These are phyloP conservation scores for Salix brachista DNA, from an alignment of 345 rosid species.

Conservation along the genomic window DNA sequence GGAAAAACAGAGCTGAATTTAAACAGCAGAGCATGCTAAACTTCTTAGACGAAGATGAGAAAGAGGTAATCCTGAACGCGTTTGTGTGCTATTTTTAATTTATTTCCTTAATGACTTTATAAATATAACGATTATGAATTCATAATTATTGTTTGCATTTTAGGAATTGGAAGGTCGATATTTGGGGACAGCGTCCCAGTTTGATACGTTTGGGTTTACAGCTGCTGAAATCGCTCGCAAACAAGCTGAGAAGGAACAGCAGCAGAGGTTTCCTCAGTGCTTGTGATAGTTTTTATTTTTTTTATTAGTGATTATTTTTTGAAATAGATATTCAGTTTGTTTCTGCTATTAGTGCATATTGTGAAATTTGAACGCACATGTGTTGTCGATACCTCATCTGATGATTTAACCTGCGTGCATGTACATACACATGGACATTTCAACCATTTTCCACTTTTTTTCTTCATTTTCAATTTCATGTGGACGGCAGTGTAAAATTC, in stretches of 20 bases:
- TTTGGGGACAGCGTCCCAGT: slow-evolving; percentile 68
- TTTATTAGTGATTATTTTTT: slow-evolving; percentile 7
- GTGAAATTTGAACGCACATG: not conserved
- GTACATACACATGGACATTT: not conserved
- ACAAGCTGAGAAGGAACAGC: slow-evolving; percentile 85
- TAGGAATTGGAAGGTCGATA: slow-evolving; percentile 79
- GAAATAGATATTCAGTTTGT: not conserved
- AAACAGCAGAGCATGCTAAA: slow-evolving; percentile 74
- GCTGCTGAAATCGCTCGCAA: slow-evolving; percentile 82
- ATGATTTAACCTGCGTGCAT: not conserved
- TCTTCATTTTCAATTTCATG: not conserved
- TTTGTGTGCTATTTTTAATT: not conserved
- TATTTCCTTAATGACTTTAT: not conserved
- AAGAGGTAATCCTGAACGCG: slow-evolving; percentile 40
- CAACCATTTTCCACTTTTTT: slow-evolving; percentile 1
- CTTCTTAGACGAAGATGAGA: slow-evolving; percentile 93
- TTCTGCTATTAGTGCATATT: too few species aligned
- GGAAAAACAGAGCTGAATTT: slow-evolving; percentile 90
- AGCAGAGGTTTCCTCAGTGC: slow-evolving; percentile 51
- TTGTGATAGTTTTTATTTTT: slow-evolving; percentile 9
- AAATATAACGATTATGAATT: too few species aligned
- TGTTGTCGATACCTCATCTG: not conserved
- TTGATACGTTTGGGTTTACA: slow-evolving; percentile 98
- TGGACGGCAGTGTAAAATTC: not conserved
- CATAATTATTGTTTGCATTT: slow-evolving; percentile 8